These are phyloP conservation scores for Periconia sp. DNA, from an alignment of 2,329 filamentous ascomycete genomes.

Conservation along the genomic window DNA sequence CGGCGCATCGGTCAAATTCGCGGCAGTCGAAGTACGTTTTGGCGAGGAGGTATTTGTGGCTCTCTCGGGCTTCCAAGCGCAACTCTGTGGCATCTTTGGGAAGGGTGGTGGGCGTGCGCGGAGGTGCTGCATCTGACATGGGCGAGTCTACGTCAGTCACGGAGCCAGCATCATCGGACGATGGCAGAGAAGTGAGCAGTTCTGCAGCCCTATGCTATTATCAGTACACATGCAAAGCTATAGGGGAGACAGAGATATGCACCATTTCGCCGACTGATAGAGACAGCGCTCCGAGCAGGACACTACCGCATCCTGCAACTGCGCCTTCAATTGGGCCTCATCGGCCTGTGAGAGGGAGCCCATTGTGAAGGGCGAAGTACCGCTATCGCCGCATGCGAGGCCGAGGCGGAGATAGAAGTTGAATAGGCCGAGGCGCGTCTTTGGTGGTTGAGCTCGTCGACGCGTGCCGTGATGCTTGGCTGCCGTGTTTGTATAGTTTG, in stretches of 20 bases:
- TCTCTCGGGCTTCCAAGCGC: slow-evolving; percentile 76
- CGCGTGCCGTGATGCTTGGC: slow-evolving; percentile 29
- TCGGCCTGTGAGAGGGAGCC: slow-evolving; percentile 48
- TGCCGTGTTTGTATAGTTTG: slow-evolving; percentile 12
- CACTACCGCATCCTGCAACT: slow-evolving; percentile 83
- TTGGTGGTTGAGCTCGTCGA: background rate
- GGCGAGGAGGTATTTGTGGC: slow-evolving; percentile 84
- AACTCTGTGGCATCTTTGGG: slow-evolving; percentile 73
- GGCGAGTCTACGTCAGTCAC: slow-evolving; percentile 66
- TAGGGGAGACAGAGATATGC: slow-evolving; percentile 14
- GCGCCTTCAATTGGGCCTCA: slow-evolving; percentile 67
- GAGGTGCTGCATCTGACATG: slow-evolving; percentile 60
- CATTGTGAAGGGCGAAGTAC: slow-evolving; percentile 18
- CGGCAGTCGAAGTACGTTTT: slow-evolving; percentile 95
- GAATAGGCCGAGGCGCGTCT: slow-evolving; percentile 1
- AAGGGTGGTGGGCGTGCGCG: slow-evolving; percentile 53
- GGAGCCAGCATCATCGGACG: slow-evolving; percentile 59
- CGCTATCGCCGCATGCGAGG: slow-evolving; percentile 3
- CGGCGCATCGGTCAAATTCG: slow-evolving; percentile 92
- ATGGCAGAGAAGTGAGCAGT: slow-evolving; percentile 80
- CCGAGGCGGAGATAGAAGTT: background rate
- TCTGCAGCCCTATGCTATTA: slow-evolving; percentile 79
- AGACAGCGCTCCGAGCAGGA: slow-evolving; percentile 94
- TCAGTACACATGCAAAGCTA: slow-evolving; percentile 22
- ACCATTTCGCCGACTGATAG: slow-evolving; percentile 98